phyloP scores from a whole-genome alignment of 495 filamentous ascomycete species.

The Chaetomidium leptoderma region DNA sequence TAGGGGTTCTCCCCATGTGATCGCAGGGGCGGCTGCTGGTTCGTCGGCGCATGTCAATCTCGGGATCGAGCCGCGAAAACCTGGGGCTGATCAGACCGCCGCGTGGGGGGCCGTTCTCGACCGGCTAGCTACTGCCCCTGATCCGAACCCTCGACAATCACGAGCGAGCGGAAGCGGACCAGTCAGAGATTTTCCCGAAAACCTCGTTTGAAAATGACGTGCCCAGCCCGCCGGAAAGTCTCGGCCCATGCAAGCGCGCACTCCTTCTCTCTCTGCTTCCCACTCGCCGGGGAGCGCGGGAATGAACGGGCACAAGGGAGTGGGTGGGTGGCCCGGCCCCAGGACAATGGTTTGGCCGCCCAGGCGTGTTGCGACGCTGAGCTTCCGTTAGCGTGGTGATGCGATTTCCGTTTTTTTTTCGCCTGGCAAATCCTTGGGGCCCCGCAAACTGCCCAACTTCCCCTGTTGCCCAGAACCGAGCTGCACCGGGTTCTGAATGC shows the following conservation, averaged over 20 bases:
- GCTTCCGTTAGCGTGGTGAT: background rate
- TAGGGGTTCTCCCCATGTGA: slow-evolving; percentile 12
- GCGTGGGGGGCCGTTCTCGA: slow-evolving; percentile 11
- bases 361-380: background rate
- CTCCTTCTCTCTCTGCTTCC: background rate
- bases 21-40: slow-evolving; percentile 10
- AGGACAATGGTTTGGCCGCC: slow-evolving; percentile 21
- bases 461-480: slow-evolving; percentile 7
- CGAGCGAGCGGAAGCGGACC: background rate
- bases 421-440: slow-evolving; percentile 2
- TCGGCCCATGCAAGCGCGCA: background rate
- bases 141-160: background rate
- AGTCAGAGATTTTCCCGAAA: slow-evolving; percentile 9
- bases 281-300: background rate
- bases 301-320: too few species aligned
- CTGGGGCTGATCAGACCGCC: slow-evolving; percentile 12
- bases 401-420: background rate
- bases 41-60: slow-evolving; percentile 7
- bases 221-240: background rate
- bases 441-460: slow-evolving; percentile 2
- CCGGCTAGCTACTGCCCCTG: background rate
- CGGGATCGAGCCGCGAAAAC: slow-evolving; percentile 7
- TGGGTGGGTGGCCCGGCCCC: too few species aligned
- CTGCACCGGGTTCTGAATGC: slow-evolving; percentile 7
- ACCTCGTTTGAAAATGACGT: too few species aligned